phyloP scores from a whole-genome alignment of 2,329 filamentous ascomycete species.

The Trichoderma oligosporum region DNA sequence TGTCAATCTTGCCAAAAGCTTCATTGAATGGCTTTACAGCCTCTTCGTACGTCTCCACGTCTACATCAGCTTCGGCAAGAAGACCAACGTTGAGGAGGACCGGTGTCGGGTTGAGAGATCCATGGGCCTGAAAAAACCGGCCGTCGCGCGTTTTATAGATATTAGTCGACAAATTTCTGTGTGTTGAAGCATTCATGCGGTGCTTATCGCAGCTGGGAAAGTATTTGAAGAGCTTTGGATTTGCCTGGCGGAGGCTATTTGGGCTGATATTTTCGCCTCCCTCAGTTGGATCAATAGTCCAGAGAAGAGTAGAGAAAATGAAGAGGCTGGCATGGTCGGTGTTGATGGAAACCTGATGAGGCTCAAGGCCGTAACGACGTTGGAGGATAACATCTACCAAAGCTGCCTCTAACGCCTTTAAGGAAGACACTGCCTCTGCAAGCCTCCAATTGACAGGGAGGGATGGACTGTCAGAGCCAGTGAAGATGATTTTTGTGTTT shows the following conservation, averaged over 20 bases:
- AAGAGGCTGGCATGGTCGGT: slow-evolving; percentile 30
- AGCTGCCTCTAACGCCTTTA: slow-evolving; percentile 48
- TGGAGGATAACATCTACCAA: slow-evolving; percentile 43
- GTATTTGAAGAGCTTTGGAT: not conserved
- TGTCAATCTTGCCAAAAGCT: slow-evolving; percentile 17
- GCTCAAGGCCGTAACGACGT: slow-evolving; percentile 42
- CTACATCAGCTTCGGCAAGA: slow-evolving; percentile 12
- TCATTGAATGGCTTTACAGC: slow-evolving; percentile 20
- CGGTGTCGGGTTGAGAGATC: slow-evolving; percentile 23
- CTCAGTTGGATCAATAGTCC: slow-evolving; percentile 9
- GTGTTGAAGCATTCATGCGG: not conserved
- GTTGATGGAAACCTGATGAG: slow-evolving; percentile 43
- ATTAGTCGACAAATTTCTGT: slow-evolving; percentile 27
- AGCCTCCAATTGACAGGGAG: slow-evolving; percentile 55
- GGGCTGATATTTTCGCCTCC: slow-evolving; percentile 4
- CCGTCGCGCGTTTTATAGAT: slow-evolving; percentile 24
- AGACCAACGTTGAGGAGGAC: slow-evolving; percentile 23
- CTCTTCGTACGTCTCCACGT: slow-evolving; percentile 20
- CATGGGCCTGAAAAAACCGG: slow-evolving; percentile 25
- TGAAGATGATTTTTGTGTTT: not conserved
- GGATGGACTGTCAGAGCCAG: slow-evolving; percentile 20
- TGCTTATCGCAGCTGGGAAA: slow-evolving; percentile 10
- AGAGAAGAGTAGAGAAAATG: slow-evolving; percentile 14
- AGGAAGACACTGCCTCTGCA: slow-evolving; percentile 48
- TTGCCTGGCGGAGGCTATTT: not conserved